Evolutionary conservation across 1,139 yeast genomes (phyloP).

Genomic region (Yamadazyma siamensis): DNA sequence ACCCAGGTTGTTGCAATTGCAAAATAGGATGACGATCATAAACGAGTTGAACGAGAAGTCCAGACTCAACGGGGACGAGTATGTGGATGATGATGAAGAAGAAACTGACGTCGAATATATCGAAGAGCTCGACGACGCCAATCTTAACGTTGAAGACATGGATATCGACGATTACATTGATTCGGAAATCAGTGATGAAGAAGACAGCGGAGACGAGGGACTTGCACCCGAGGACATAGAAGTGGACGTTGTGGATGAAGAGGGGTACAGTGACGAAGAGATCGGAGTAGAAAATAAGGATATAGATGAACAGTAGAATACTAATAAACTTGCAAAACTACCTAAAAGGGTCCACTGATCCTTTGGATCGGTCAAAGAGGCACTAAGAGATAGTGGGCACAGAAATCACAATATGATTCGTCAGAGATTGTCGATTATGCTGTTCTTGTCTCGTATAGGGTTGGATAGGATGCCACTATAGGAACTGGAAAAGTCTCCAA

Average conservation of each 20-base stretch:
- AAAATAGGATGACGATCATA: slow-evolving; percentile 74
- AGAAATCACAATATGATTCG: no score
- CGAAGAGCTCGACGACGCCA: slow-evolving; percentile 41
- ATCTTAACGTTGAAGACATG: slow-evolving; percentile 20
- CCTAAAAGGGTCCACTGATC: no score
- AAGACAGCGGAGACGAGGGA: slow-evolving; percentile 13
- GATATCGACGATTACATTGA: slow-evolving; percentile 20
- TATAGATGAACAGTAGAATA: slow-evolving; percentile 13
- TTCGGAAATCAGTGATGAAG: slow-evolving; percentile 16
- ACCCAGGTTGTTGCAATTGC: slow-evolving; percentile 76
- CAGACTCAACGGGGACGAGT: slow-evolving; percentile 19
- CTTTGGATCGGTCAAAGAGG: no score
- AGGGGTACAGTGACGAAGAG: slow-evolving; percentile 35
- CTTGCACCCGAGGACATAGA: slow-evolving; percentile 8
- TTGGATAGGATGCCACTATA: no score
- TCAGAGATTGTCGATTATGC: no score
- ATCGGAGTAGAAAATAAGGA: slow-evolving; percentile 19
- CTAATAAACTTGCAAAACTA: slow-evolving; percentile 8
- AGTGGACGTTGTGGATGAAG: slow-evolving; percentile 18
- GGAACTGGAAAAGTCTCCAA: no score
- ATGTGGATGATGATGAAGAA: slow-evolving; percentile 31
- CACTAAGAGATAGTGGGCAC: no score
- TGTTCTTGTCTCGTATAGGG: no score
- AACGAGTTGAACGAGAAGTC: slow-evolving; percentile 55
- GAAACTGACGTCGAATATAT: slow-evolving; percentile 35